These are phyloP conservation scores for Ganoderma meredithae DNA, from an alignment of 1,284 basidiomycete species.

Conservation along the genomic window DNA sequence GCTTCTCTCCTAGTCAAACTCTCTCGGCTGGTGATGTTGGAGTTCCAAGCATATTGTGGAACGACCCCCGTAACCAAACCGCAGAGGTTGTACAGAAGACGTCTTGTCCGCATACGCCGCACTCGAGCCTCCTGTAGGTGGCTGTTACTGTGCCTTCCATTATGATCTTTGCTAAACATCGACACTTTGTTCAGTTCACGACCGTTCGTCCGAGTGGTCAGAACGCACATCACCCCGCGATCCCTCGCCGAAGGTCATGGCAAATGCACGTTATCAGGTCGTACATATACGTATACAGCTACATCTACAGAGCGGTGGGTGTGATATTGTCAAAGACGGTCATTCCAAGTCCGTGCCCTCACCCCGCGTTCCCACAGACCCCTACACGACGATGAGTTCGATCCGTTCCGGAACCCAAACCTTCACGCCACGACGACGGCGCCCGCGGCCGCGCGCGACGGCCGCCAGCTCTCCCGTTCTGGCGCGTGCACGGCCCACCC, in stretches of 20 bases:
- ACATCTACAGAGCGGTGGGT: not conserved
- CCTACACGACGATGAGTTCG: not conserved
- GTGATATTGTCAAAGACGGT: no score
- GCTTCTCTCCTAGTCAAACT: not conserved
- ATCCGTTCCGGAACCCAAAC: not conserved
- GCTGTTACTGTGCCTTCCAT: no score
- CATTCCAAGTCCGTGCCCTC: not conserved
- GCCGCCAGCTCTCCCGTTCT: slow-evolving; percentile 23
- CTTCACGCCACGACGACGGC: not conserved
- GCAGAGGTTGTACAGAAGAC: not conserved
- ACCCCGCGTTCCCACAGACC: no score
- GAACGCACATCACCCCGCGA: not conserved
- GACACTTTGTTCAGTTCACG: not conserved
- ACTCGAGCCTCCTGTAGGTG: no score
- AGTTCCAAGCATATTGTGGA: not conserved
- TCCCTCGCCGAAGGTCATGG: not conserved
- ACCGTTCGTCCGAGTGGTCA: not conserved
- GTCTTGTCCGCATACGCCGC: no score
- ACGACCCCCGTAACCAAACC: no score
- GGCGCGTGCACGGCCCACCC: slow-evolving; percentile 30
- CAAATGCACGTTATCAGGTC: not conserved
- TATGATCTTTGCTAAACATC: not conserved
- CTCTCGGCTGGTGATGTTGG: not conserved
- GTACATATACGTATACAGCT: no score
- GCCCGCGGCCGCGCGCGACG: slow-evolving; percentile 3